Conservation (phyloP, 257 asterid species). For the Euphrasia confusa region DNA sequence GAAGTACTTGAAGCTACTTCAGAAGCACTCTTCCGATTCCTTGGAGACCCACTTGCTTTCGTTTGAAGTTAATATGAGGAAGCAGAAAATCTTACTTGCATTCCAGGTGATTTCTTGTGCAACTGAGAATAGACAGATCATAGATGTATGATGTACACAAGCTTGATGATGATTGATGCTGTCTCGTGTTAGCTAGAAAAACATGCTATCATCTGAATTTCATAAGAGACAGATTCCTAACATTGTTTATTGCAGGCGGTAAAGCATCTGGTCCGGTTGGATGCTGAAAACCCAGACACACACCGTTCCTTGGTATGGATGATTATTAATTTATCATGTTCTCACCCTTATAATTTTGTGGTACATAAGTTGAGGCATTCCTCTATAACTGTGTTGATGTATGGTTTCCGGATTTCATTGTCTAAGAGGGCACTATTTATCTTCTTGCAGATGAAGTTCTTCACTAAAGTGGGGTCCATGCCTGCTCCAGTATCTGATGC, state of each 20-base stretch:
- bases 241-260: conserved; percentile 58
- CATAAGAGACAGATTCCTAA: neutral
- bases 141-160: neutral
- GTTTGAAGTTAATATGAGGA: conserved; percentile 91
- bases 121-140: neutral
- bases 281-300: conserved; percentile 66
- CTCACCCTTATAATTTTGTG: neutral
- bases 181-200: conserved; percentile 11
- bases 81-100: conserved; percentile 71
- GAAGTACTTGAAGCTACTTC: conserved; percentile 87
- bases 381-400: conserved; percentile 9
- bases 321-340: conserved; percentile 4
- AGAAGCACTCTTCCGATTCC: conserved; percentile 78
- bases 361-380: conserved; percentile 8
- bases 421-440: conserved; percentile 1
- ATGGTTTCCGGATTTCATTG: neutral
- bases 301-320: conserved; percentile 83
- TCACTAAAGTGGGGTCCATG: conserved; percentile 70
- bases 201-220: conserved; percentile 1
- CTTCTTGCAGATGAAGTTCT: conserved; percentile 68
- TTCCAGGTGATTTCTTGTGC: conserved; percentile 54
- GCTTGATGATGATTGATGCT: neutral
- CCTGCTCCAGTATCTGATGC: conserved; percentile 62
- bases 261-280: conserved; percentile 76
- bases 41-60: conserved; percentile 83